Percentiles rank a stretch among this genome's conserved stretches.
Conservation (phyloP, 495 filamentous ascomycete genomes). For the Sphaerosporella brunnea region DNA sequence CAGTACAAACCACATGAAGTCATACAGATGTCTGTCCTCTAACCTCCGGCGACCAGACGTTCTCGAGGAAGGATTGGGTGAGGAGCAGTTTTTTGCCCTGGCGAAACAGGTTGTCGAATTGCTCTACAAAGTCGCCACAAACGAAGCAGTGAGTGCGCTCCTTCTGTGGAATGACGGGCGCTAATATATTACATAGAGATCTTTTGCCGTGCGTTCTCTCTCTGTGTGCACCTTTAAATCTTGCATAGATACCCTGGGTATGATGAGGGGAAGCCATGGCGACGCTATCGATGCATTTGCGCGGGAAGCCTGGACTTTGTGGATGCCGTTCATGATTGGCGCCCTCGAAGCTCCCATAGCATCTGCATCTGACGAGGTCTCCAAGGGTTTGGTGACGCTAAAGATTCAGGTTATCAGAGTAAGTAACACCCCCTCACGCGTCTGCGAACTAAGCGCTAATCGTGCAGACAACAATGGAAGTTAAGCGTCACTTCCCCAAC, state of each 20-base stretch:
- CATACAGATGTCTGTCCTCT: too few relatives aligned
- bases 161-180: background rate
- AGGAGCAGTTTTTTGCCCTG: conserved; percentile 81
- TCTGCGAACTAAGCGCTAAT: background rate
- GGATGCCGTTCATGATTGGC: conserved; percentile 66
- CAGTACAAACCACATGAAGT: background rate
- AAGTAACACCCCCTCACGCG: conserved; percentile 8
- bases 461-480: conserved; percentile 64
- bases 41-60: conserved; percentile 53
- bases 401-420: conserved; percentile 80
- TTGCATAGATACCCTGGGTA: conserved; percentile 87
- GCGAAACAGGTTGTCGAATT: conserved; percentile 67
- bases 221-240: conserved; percentile 74
- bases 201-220: conserved; percentile 56
- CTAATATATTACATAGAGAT: conserved; percentile 31
- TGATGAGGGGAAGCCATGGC: conserved; percentile 82
- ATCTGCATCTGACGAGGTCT: conserved; percentile 27
- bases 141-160: conserved; percentile 32
- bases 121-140: conserved; percentile 64
- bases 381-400: conserved; percentile 46
- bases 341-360: conserved; percentile 45
- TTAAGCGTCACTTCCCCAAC: conserved; percentile 62
- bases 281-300: conserved; percentile 71
- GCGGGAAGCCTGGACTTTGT: conserved; percentile 59
- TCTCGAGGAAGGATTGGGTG: conserved; percentile 79